Evolutionary conservation across 1,139 yeast genomes (phyloP).

Genomic region (Suhomyces anneliseae): DNA sequence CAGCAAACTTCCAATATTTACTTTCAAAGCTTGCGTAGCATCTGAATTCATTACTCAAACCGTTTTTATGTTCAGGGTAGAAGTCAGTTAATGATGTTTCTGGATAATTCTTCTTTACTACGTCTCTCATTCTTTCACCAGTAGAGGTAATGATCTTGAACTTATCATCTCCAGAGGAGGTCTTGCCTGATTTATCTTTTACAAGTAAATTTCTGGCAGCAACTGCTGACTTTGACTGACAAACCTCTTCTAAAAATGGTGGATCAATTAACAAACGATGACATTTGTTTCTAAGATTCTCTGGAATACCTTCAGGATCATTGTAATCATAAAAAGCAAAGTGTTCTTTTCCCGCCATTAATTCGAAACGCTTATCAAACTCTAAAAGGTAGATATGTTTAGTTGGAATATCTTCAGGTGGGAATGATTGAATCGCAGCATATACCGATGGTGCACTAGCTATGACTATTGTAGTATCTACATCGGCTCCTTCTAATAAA

Average conservation of each 20-base stretch:
- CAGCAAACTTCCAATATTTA: slow-evolving; percentile 33
- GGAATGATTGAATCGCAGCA: slow-evolving; percentile 68
- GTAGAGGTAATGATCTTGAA: slow-evolving; percentile 71
- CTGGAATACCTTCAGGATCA: slow-evolving; percentile 63
- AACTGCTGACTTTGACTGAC: slow-evolving; percentile 72
- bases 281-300: slow-evolving; percentile 56
- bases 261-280: slow-evolving; percentile 84
- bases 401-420: slow-evolving; percentile 58
- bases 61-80: slow-evolving; percentile 78
- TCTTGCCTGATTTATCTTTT: slow-evolving; percentile 34
- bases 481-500: slow-evolving; percentile 71
- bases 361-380: slow-evolving; percentile 70
- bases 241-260: slow-evolving; percentile 78
- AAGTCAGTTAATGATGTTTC: slow-evolving; percentile 64
- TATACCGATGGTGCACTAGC: slow-evolving; percentile 92
- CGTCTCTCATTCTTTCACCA: slow-evolving; percentile 79
- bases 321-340: slow-evolving; percentile 78
- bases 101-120: slow-evolving; percentile 63
- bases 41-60: slow-evolving; percentile 82
- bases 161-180: slow-evolving; percentile 41
- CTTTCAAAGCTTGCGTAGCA: slow-evolving; percentile 78
- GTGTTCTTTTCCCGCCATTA: slow-evolving; percentile 65
- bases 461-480: slow-evolving; percentile 66
- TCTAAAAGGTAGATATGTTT: slow-evolving; percentile 72
- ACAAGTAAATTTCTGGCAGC: slow-evolving; percentile 65